These are phyloP conservation scores for Jaltomata sinuosa DNA, from an alignment of 257 asterid species.

Conservation along the genomic window DNA sequence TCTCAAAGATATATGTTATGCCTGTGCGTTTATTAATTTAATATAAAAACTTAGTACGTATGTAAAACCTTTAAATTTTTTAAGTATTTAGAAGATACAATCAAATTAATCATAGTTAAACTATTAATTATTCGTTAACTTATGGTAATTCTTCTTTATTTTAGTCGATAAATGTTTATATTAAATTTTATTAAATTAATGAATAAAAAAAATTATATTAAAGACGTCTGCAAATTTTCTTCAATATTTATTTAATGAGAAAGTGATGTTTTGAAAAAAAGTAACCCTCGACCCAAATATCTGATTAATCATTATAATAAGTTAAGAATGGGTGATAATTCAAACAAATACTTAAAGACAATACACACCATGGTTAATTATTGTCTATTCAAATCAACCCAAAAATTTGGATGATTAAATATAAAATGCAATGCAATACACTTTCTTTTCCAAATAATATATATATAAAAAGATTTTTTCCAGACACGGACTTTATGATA, in stretches of 20 bases:
- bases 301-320: not conserved
- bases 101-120: not conserved
- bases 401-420: not conserved
- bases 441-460: not conserved
- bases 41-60: not conserved
- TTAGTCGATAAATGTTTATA: not conserved
- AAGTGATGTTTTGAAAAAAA: not conserved
- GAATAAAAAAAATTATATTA: not conserved
- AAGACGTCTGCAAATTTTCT: slow-evolving; percentile 3
- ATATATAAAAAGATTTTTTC: not conserved
- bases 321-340: not conserved
- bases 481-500: not conserved
- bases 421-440: not conserved
- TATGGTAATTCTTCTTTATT: not conserved
- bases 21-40: not conserved
- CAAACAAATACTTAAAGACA: not conserved
- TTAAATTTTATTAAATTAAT: not conserved
- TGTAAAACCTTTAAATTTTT: too few species aligned
- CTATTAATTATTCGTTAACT: not conserved
- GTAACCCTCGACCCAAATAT: not conserved
- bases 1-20: not conserved
- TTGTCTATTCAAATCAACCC: not conserved
- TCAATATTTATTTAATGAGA: not conserved
- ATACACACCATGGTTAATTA: not conserved
- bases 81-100: not conserved